Evolutionary conservation across 2,329 filamentous ascomycete species (phyloP).

Genomic region (Fusarium dlaminii): DNA sequence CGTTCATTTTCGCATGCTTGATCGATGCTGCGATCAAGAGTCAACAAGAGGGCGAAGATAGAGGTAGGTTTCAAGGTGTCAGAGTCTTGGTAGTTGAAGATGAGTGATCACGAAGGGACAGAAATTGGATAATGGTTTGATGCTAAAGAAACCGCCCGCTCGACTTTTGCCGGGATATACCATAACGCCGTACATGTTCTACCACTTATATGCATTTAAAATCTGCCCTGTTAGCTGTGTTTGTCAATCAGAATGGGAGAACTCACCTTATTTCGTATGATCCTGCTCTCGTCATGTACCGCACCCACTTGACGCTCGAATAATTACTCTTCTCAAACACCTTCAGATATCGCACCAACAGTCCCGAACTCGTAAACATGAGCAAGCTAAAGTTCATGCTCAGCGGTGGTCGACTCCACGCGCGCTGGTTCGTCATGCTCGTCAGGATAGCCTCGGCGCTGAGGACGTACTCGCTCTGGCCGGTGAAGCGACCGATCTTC

Average conservation of each 20-base stretch:
- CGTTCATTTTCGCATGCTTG: constrained; percentile 44
- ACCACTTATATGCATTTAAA: constrained; percentile 45
- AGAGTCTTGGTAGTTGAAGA: constrained; percentile 42
- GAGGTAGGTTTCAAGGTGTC: constrained; percentile 38
- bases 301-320: constrained; percentile 97
- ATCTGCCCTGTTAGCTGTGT: constrained; percentile 43
- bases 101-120: constrained; percentile 24
- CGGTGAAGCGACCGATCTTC: constrained; percentile 98
- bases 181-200: constrained; percentile 45
- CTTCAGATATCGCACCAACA: constrained; percentile 94
- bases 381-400: constrained; percentile 92
- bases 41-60: constrained; percentile 41
- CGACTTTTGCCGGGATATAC: constrained; percentile 46
- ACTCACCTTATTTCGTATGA: constrained; percentile 93
- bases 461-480: constrained; percentile 95
- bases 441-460: constrained; percentile 93
- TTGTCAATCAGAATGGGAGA: neutral
- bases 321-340: constrained; percentile 99
- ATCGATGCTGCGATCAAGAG: constrained; percentile 43
- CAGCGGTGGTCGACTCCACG: constrained; percentile 92
- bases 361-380: constrained; percentile 96
- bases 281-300: constrained; percentile 97
- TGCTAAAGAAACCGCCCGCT: constrained; percentile 42
- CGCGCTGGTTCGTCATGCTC: constrained; percentile 97
- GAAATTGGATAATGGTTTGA: constrained; percentile 25